Evolutionary conservation across 768 basidiomycete species (phyloP), one percentile per base, ranked within the genome.

Genomic region (Tricholoma sp.): DNA sequence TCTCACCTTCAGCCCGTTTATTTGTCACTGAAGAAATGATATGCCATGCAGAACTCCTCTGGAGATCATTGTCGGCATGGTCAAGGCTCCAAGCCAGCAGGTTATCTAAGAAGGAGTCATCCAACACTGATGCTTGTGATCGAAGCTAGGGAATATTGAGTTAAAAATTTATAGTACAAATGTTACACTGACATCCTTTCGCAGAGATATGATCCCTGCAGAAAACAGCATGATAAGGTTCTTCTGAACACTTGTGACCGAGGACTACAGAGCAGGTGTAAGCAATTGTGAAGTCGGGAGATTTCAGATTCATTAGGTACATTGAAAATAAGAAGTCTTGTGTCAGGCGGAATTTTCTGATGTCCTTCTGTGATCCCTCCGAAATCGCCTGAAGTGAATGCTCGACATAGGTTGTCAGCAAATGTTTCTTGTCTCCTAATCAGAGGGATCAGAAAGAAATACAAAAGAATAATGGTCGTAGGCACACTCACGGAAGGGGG

Each of bases 21-120:
- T 98, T 97, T 28, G 94, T 70, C n/a, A 90, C 71, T 0, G 86
- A 80, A 1, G 86, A 78, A 15, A 92, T 66, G 2, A 84, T 63
- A 37, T 85, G 79, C 63, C 81, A 75, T 2, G 78, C 80, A 28
- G 84, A 78, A 31, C 79, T 76, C 59, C 75, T 73, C 65, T 90
- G 88, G 0, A 79, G 60, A 44, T 74, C 69, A 50, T 72, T 80
- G 15, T 78, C 76, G 3, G 79, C 72, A 10, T 68, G 62, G 6
- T 71, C 63, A 18, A 90, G 69, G 39, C 78, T 77, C 90, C 90
- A 94, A 7, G 68, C 63, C 11, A 90, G 67, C 6, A 91, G 69
- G 39, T 66, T 66, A 8, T 79, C 70, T 28, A 92, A 67, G 62
- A 89, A 85, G 62, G 88, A 85, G 1, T 63, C 66, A 2, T 74